phyloP scores from a whole-genome alignment of 352 stramenopile species.

The Phytophthora multivora region DNA sequence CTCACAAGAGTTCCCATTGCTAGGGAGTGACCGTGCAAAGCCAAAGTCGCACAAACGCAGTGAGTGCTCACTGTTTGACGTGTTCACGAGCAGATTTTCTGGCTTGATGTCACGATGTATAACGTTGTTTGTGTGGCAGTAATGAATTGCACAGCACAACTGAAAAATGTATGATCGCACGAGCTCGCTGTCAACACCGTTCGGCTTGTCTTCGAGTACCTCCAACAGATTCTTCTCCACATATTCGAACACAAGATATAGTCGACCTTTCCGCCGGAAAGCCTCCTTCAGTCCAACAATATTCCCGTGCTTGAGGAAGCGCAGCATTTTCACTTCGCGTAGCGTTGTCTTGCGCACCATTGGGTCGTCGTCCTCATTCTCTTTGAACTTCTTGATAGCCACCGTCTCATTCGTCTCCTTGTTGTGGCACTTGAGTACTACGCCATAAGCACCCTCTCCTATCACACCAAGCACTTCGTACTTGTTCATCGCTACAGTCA shows the following conservation, averaged over 20 bases:
- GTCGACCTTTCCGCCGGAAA: constrained; percentile 95
- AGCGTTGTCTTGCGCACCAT: constrained; percentile 94
- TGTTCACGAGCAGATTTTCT: constrained; percentile 98
- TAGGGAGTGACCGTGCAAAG: constrained; percentile 86
- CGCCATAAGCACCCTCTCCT: constrained; percentile 94
- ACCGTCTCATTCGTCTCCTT: constrained; percentile 97
- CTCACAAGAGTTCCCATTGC: constrained; percentile 83
- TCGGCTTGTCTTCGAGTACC: constrained; percentile 91
- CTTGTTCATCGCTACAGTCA: constrained; percentile 86
- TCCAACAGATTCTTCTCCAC: constrained; percentile 97
- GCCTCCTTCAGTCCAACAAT: constrained; percentile 98
- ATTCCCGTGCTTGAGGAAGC: constrained; percentile 97
- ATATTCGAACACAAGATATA: constrained; percentile 99
- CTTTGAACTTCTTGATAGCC: constrained; percentile 99
- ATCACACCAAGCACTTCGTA: constrained; percentile 94
- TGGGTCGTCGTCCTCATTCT: constrained; percentile 90
- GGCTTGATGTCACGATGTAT: constrained; percentile 99
- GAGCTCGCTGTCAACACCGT: constrained; percentile 89
- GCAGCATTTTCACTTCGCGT: constrained; percentile 98
- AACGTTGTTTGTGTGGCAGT: constrained; percentile 97
- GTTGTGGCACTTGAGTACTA: constrained; percentile 93
- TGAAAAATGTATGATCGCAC: constrained; percentile 99
- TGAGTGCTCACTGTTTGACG: constrained; percentile 92
- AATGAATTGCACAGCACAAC: constrained; percentile 95
- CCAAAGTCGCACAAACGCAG: constrained; percentile 99